A percentile compares a stretch with the other conserved stretches of the same genome.
These are phyloP conservation scores for Kuraishia piskuri DNA, from an alignment of 805 yeast genomes.

Conservation along the genomic window DNA sequence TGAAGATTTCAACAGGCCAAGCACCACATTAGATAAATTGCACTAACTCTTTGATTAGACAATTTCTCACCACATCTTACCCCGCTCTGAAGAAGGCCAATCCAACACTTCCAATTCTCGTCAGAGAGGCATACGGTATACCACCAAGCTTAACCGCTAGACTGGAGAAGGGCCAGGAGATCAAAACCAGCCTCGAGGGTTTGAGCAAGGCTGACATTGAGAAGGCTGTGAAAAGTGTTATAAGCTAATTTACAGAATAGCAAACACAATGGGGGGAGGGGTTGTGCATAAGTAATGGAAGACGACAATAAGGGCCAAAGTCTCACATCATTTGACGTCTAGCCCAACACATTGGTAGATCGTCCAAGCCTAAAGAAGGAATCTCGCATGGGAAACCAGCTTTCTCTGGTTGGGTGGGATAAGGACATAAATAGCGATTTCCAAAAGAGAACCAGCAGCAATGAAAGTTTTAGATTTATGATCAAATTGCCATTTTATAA, in stretches of 20 bases:
- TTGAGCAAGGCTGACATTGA: slow-evolving; percentile 37
- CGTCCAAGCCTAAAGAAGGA: too few species aligned
- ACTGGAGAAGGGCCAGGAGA: slow-evolving; percentile 47
- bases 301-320: neutral
- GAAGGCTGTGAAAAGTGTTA: slow-evolving; percentile 15
- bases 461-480: neutral
- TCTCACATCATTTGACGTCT: too few species aligned
- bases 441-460: neutral
- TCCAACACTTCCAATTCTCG: slow-evolving; percentile 62
- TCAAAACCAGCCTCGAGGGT: slow-evolving; percentile 39
- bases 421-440: neutral
- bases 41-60: slow-evolving; percentile 21
- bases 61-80: slow-evolving; percentile 55
- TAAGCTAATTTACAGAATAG: neutral
- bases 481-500: too few species aligned
- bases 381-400: too few species aligned
- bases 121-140: slow-evolving; percentile 70
- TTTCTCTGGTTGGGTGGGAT: neutral
- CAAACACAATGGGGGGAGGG: neutral
- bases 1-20: too few species aligned
- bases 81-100: slow-evolving; percentile 55
- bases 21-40: too few species aligned
- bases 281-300: neutral
- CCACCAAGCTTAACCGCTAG: slow-evolving; percentile 72
- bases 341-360: too few species aligned